Percentiles rank a stretch among this genome's conserved stretches.
These are phyloP conservation scores for Yamadazyma triangularis DNA, from an alignment of 1,139 yeast genomes.

Conservation along the genomic window DNA sequence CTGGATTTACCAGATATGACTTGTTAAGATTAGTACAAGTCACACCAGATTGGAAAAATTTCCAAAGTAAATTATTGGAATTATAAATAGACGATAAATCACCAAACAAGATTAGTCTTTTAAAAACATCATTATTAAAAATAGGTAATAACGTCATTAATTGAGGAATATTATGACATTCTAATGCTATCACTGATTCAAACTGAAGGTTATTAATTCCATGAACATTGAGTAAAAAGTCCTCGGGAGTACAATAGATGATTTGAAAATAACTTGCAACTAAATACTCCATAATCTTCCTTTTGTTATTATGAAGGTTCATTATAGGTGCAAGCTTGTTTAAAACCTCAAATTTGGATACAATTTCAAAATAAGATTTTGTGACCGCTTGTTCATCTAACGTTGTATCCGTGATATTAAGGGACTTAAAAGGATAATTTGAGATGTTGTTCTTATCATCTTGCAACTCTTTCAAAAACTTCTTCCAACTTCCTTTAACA, in stretches of 20 bases:
- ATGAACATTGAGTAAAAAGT: background rate
- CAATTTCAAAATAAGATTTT: background rate
- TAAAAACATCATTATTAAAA: background rate
- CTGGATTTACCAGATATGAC: background rate
- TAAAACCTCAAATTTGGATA: background rate
- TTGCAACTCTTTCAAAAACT: background rate
- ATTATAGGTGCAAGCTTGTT: background rate
- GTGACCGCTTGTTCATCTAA: background rate
- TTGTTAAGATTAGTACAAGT: background rate
- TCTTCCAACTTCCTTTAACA: background rate
- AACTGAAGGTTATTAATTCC: background rate
- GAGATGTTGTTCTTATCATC: background rate
- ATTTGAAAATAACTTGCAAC: background rate
- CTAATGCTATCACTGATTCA: background rate
- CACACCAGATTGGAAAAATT: background rate
- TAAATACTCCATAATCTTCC: background rate
- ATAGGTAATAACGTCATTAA: background rate
- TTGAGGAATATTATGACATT: background rate
- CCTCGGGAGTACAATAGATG: background rate
- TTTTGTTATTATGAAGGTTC: background rate
- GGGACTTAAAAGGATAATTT: constrained; percentile 1
- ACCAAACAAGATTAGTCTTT: background rate
- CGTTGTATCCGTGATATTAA: background rate
- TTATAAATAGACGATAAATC: background rate
- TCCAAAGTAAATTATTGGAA: background rate